Evolutionary conservation across 2,329 filamentous ascomycete species (phyloP).

Genomic region (Alternaria arbusti): DNA sequence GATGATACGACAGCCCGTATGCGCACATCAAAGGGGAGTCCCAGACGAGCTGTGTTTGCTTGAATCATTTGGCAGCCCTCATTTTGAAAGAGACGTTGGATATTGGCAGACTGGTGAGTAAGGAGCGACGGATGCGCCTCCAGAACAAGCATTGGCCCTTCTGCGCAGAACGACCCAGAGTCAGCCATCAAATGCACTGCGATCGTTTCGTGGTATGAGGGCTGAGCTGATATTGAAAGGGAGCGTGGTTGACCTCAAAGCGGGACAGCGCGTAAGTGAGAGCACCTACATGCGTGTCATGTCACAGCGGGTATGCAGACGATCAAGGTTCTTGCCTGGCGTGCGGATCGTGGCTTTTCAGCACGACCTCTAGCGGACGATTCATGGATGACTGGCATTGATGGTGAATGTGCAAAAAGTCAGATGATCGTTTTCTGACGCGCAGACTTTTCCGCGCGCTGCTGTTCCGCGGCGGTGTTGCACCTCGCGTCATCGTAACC

Average conservation of each 20-base stretch:
- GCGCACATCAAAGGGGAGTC: not conserved
- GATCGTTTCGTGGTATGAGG: not conserved
- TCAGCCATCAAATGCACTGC: not conserved
- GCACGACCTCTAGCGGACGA: not conserved
- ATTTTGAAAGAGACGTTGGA: not conserved
- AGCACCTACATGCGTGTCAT: not conserved
- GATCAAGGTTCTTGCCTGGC: not conserved
- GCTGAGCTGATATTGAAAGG: not conserved
- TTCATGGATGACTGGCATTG: not conserved
- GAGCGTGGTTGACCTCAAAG: not conserved
- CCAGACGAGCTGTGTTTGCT: not conserved
- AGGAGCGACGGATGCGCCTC: not conserved
- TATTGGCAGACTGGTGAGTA: not conserved
- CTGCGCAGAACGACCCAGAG: not conserved
- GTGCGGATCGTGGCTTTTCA: not conserved
- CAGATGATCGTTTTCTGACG: not conserved
- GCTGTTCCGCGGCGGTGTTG: not conserved
- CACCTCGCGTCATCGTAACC: not conserved
- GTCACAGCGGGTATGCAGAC: not conserved
- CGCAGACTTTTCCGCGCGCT: not conserved
- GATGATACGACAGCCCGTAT: not conserved
- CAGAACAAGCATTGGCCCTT: not conserved
- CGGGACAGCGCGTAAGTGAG: not conserved
- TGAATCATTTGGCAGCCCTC: not conserved
- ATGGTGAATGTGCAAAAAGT: not conserved